Base-by-base conservation (phyloP, 495 filamentous ascomycete species). In the Hypoxylon cercidicola region DNA sequence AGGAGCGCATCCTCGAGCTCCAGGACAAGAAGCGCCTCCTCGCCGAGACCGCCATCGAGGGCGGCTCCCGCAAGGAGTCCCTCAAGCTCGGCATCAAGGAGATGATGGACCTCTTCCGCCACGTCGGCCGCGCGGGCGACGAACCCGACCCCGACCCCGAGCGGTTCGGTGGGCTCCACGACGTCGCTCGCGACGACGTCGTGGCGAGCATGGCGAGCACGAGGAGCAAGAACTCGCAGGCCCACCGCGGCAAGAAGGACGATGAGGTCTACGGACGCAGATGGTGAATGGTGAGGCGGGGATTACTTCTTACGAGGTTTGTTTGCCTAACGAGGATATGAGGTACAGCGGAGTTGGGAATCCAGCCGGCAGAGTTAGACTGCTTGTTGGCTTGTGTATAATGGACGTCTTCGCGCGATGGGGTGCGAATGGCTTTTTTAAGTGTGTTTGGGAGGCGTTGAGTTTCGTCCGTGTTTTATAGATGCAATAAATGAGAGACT, bases 1-100 rank as follows among this genome's bases (percentile, higher is more conserved):
- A 99, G 78, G 93, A 93, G 65, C 86, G 93, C 46, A 99, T 99
- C 66, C 75, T 99, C 4, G 92, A 89, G 47, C 84, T 99, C 32
- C 95, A 99, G 75, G 88, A 97, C 46, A 90, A 92, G 72, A 99
- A 99, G 79, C 84, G 94, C 18, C 85, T 90, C 64, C 84, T 99
- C 6, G 93, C 96, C 20, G 88, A 91, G 65, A 84, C 89, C 55
- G 89, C 93, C 11, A 91, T 97, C 60, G 93, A 93, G 71, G 90
- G 92, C 72, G 83, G 79, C 32, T 71, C 74, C 13, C 76, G 78
- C 68, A 87, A 86, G 23, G 87, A 89, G 19, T 84, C 82, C 6
- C 84, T 86, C 61, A 97, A 98, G 74, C 78, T 99, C 50, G 92
- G 88, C 56, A 89, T 98, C 87, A 89, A 92, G 69, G 95, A 99